A percentile compares a stretch with the other conserved stretches of the same genome.
phyloP scores from a whole-genome alignment of 306 rosid species.

The Aeschynomene evenia region DNA sequence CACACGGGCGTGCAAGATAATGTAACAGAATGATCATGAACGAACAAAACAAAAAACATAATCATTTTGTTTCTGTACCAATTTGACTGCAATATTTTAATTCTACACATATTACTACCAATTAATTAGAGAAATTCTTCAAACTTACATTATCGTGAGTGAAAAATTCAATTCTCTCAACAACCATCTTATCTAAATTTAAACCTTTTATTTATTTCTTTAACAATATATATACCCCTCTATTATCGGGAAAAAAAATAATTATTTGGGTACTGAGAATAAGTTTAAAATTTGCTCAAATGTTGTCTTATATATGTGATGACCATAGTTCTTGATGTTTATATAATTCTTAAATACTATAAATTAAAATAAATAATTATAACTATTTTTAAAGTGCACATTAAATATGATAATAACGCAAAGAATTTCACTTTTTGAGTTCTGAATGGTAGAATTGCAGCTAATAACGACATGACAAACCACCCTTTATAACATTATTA shows the following conservation, averaged over 20 bases:
- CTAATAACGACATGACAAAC: constrained; percentile 11
- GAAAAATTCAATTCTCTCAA: not conserved
- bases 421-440: not conserved
- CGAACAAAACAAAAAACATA: not conserved
- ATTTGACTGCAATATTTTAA: not conserved
- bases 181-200: not conserved
- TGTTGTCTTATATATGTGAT: not conserved
- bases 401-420: too few relatives aligned
- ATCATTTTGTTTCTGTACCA: not conserved
- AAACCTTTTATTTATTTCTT: not conserved
- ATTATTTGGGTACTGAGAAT: not conserved
- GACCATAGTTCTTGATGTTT: too few relatives aligned
- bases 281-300: not conserved
- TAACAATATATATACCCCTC: not conserved
- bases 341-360: too few relatives aligned
- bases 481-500: not conserved
- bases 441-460: constrained; percentile 1
- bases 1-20: not conserved
- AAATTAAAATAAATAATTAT: too few relatives aligned
- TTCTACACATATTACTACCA: not conserved
- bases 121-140: not conserved
- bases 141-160: not conserved
- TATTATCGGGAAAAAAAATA: not conserved
- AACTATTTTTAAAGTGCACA: too few relatives aligned
- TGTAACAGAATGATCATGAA: not conserved